Evolutionary conservation across 176 grass and related monocot species (phyloP).

Genomic region (Triticum aestivum): IWGSC_CS_RefSeq_v2.1 NC_057794.1:121214469-121214968

Average conservation of each 20-base stretch:
- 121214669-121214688: slow-evolving; percentile 10
- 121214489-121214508: slow-evolving; percentile 53
- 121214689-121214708: neutral
- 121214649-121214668: neutral
- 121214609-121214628: slow-evolving; percentile 39
- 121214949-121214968: neutral
- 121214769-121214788: neutral
- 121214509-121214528: slow-evolving; percentile 74
- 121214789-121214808: neutral
- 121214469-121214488: slow-evolving; percentile 37
- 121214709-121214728: neutral
- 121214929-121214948: neutral
- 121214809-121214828: neutral
- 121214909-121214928: neutral
- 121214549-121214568: slow-evolving; percentile 65
- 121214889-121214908: neutral
- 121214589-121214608: slow-evolving; percentile 62
- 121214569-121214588: slow-evolving; percentile 51
- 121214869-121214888: neutral
- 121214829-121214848: neutral
- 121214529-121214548: slow-evolving; percentile 47
- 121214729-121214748: neutral
- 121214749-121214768: neutral
- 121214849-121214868: neutral
- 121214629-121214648: neutral